Evolutionary conservation across 1,284 basidiomycete species (phyloP), one percentile per base, ranked within the genome.

Genomic region (Cutaneotrichosporon cyanovorans): DNA sequence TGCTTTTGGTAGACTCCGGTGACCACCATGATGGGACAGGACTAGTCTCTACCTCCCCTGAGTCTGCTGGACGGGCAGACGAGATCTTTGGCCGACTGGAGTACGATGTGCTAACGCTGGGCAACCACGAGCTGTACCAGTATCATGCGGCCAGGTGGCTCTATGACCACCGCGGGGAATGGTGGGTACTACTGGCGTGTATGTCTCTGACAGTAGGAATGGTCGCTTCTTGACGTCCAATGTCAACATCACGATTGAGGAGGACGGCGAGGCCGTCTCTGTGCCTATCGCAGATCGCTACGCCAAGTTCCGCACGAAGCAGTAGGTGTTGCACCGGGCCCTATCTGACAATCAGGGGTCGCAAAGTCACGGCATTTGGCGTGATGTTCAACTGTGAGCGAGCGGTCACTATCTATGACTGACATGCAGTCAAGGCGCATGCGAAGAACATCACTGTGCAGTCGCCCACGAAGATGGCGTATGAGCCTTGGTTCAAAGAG

Each of bases 71-170:
- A 0, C 68, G 84, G 11, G 80, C 81, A 0, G 87, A 90, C 57
- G 83, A 84, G 60, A 83, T 87, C 68, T 77, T 92, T 56, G 73
- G 80, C 23, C 72, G 80, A 56, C 75, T 92, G 22, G 81, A 84
- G 0, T 92, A 89, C 62, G 90, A 93, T 63, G 60, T 89, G 8
- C 78, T 91, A 59, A 74, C 85, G 0, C 87, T 91, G 50, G 89
- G 90, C 61, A 92, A 92, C 60, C 88, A 92, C 60, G 89, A 92
- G 71, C 71, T 92, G 28, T 92, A 91, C 71, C 76, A 80, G 52
- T 89, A 88, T 63, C 76, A 73, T 4, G 79, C 85, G 60, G 79
- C 87, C 0, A 76, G 80, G 37, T 85, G 88, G 66, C 84, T 87
- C 78, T 83, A 85, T 68, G 74, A 79, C 47, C 84, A 86, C 66